A percentile compares a stretch with the other conserved stretches of the same genome.
phyloP scores from a whole-genome alignment of 768 basidiomycete genomes.

The Hericium erinaceus region DNA sequence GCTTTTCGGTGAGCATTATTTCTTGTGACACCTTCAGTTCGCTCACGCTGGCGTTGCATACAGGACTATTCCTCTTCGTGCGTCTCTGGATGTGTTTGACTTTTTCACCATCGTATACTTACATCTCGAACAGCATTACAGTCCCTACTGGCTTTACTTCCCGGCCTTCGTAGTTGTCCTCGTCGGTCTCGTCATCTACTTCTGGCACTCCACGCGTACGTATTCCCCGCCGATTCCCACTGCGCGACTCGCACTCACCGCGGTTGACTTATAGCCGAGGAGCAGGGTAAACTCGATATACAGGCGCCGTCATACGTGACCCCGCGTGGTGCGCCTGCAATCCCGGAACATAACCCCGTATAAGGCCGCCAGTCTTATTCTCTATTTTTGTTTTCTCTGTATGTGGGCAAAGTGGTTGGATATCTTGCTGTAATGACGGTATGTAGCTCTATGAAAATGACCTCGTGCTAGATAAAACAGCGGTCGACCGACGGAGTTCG shows the following conservation, averaged over 20 bases:
- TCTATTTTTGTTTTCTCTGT: too few species aligned
- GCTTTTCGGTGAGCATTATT: constrained; percentile 46
- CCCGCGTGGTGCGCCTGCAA: constrained; percentile 8
- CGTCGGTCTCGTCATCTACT: constrained; percentile 69
- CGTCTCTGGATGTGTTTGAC: constrained; percentile 11
- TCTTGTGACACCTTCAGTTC: neutral
- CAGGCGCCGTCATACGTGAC: constrained; percentile 49
- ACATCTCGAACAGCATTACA: constrained; percentile 47
- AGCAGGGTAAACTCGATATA: constrained; percentile 58
- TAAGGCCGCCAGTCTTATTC: too few species aligned
- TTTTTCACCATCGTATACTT: neutral
- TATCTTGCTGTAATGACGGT: too few species aligned
- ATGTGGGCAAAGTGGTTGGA: too few species aligned
- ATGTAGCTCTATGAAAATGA: too few species aligned
- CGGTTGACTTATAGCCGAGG: constrained; percentile 43
- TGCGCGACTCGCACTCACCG: neutral
- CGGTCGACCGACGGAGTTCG: too few species aligned
- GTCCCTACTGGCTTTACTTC: constrained; percentile 87
- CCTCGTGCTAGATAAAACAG: too few species aligned
- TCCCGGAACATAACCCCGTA: too few species aligned
- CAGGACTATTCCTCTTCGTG: constrained; percentile 47
- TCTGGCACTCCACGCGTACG: constrained; percentile 80
- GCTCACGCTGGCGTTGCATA: neutral
- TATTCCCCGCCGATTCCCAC: constrained; percentile 9
- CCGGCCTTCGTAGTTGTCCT: constrained; percentile 65